phyloP scores from a whole-genome alignment of 2,329 filamentous ascomycete species.

The Neonectria ditissima region DNA sequence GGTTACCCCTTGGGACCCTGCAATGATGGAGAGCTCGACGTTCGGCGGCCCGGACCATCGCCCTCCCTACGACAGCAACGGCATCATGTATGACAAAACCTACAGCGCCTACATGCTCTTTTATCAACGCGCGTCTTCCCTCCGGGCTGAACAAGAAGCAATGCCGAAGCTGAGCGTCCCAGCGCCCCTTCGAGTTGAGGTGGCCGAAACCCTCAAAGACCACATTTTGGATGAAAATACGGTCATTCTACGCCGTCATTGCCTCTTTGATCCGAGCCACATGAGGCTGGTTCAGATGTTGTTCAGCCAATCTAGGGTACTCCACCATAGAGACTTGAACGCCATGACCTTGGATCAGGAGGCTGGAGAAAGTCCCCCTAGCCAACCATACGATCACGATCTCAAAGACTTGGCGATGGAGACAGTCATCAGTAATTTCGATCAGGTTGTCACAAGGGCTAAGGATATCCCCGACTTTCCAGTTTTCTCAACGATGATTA shows the following conservation, averaged over 20 bases:
- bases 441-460: constrained; percentile 78
- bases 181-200: constrained; percentile 55
- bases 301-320: constrained; percentile 66
- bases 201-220: constrained; percentile 61
- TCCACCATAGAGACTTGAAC: constrained; percentile 50
- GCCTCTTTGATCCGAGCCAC: constrained; percentile 80
- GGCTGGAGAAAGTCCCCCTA: constrained; percentile 20
- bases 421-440: constrained; percentile 73
- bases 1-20: constrained; percentile 80
- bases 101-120: constrained; percentile 98
- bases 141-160: constrained; percentile 64
- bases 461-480: constrained; percentile 76
- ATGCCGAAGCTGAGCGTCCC: constrained; percentile 51
- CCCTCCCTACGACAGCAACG: constrained; percentile 58
- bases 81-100: constrained; percentile 71
- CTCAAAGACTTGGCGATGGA: constrained; percentile 64
- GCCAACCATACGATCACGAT: constrained; percentile 32
- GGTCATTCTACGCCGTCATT: constrained; percentile 78
- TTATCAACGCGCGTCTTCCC: constrained; percentile 82
- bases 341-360: constrained; percentile 15
- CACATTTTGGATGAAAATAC: constrained; percentile 80
- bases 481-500: constrained; percentile 62
- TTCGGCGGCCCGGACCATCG: constrained; percentile 79
- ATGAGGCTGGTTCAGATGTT: constrained; percentile 73
- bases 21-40: constrained; percentile 78